Conservation (phyloP, 495 filamentous ascomycete species). For the Staphylotrichum tortipilum region DNA sequence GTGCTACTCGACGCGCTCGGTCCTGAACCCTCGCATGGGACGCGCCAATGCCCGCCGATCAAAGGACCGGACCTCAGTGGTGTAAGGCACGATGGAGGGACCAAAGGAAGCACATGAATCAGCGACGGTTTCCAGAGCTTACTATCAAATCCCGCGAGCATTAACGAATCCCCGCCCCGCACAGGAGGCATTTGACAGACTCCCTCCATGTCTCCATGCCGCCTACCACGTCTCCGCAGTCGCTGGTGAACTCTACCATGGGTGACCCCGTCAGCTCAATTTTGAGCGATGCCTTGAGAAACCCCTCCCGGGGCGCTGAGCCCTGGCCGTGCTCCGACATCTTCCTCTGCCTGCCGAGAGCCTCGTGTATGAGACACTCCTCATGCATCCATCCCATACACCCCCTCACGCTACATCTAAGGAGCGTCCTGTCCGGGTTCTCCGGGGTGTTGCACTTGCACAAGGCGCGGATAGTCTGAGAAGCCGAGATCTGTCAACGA, state of each 20-base stretch:
- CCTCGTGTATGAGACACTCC: slow-evolving; percentile 48
- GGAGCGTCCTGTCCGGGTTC: slow-evolving; percentile 54
- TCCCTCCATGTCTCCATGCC: slow-evolving; percentile 43
- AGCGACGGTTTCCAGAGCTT: too few species aligned
- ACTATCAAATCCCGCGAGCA: too few species aligned
- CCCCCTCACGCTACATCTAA: slow-evolving; percentile 45
- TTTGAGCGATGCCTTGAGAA: slow-evolving; percentile 34
- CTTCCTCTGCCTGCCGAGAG: slow-evolving; percentile 31
- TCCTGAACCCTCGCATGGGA: too few species aligned
- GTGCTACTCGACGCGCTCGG: too few species aligned
- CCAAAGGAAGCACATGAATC: too few species aligned
- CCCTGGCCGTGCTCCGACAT: slow-evolving; percentile 13
- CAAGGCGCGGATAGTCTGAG: slow-evolving; percentile 46
- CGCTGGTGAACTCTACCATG: slow-evolving; percentile 33
- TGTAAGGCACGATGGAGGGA: too few species aligned
- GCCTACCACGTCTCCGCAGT: slow-evolving; percentile 30
- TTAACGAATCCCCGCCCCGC: slow-evolving; percentile 9
- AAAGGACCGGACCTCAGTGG: too few species aligned
- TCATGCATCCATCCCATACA: slow-evolving; percentile 60
- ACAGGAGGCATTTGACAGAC: slow-evolving; percentile 35
- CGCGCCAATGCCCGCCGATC: too few species aligned
- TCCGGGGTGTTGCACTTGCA: slow-evolving; percentile 54
- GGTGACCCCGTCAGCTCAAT: slow-evolving; percentile 24
- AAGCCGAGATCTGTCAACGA: slow-evolving; percentile 6
- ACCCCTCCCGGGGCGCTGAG: slow-evolving; percentile 33